Evolutionary conservation across 129 eudicot species (phyloP), one percentile per base, ranked within the genome.

Genomic region (Dittrichia graveolens): DNA sequence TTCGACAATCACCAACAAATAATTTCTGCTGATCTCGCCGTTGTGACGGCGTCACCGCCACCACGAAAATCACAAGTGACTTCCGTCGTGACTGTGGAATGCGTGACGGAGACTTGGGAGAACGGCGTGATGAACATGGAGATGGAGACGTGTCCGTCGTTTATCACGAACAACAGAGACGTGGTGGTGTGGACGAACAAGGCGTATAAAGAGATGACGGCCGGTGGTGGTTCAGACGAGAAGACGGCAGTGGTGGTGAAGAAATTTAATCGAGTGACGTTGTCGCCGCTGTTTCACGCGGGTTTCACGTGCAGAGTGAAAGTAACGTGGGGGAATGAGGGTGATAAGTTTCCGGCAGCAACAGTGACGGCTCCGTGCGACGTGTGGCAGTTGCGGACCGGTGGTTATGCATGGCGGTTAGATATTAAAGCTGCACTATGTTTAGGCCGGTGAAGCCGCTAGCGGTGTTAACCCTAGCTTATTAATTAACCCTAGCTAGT

Each of bases 321-420:
- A 82, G 86, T 84, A 59, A 79, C 88, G 68, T 87, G 89, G 80
- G 84, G 89, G 64, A 53, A 55, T 45, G 77, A 69, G 46, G 46
- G 54, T 31, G 66, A n/a, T 5, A 8, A 44, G 14, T 48, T 81
- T 39, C 49, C 73, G 31, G 35, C 65, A 7, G 35, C 65, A 9
- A 19, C 56, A 62, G 24, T 67, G 37, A 86, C 91, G 75, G 80
- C 88, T 60, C 96, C 96, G 49, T 88, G 96, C 52, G 97, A 91
- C 65, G 96, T 91, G 37, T 88, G 97, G 97, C 83, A 82, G 75
- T 54, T 91, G 90, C 79, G 64, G 10, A 59, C 72, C 37, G 97
- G 97, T 39, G 95, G 92, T 31, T 83, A 69, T 88, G 95, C 95
- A 69, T 91, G 95, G 97, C 77, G 92, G 76, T 50, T 91, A 48